Evolutionary conservation across 805 yeast genomes (phyloP).

Genomic region (Zygotorulaspora florentina): DNA sequence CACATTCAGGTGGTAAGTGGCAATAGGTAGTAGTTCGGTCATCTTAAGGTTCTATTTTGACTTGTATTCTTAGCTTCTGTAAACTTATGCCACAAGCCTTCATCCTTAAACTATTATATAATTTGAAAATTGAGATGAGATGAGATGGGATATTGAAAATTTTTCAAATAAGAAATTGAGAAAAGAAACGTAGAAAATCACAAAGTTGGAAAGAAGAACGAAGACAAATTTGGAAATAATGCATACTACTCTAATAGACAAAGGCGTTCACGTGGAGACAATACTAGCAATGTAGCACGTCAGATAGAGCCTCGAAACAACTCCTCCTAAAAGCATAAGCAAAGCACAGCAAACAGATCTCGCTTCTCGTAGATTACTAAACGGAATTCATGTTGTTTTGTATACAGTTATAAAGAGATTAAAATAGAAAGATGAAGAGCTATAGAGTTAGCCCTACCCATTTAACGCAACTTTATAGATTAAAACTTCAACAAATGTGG

Average conservation of each 20-base stretch:
- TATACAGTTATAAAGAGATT: slow-evolving; percentile 15
- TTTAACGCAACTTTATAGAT: slow-evolving; percentile 24
- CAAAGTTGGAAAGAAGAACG: not conserved
- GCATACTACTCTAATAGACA: not conserved
- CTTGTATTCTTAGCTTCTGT: not conserved
- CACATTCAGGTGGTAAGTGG: slow-evolving; percentile 80
- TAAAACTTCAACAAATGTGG: slow-evolving; percentile 98
- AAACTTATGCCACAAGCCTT: not conserved
- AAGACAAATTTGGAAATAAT: not conserved
- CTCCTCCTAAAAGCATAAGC: too few species aligned
- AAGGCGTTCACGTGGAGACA: too few species aligned
- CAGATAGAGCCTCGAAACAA: too few species aligned
- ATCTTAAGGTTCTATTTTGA: slow-evolving; percentile 33
- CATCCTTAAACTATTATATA: not conserved
- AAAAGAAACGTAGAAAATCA: not conserved
- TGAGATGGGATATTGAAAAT: slow-evolving; percentile 14
- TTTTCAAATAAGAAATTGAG: slow-evolving; percentile 8
- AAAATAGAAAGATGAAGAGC: slow-evolving; percentile 6
- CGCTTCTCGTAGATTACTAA: slow-evolving; percentile 4
- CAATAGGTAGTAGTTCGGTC: slow-evolving; percentile 76
- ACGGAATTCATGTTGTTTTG: slow-evolving; percentile 14
- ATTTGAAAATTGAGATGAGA: slow-evolving; percentile 1
- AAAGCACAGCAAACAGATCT: too few species aligned
- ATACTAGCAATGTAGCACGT: too few species aligned
- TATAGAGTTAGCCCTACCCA: slow-evolving; percentile 1